Evolutionary conservation across 2,329 filamentous ascomycete genomes (phyloP).

Genomic region (Colletotrichum caudatum): DNA sequence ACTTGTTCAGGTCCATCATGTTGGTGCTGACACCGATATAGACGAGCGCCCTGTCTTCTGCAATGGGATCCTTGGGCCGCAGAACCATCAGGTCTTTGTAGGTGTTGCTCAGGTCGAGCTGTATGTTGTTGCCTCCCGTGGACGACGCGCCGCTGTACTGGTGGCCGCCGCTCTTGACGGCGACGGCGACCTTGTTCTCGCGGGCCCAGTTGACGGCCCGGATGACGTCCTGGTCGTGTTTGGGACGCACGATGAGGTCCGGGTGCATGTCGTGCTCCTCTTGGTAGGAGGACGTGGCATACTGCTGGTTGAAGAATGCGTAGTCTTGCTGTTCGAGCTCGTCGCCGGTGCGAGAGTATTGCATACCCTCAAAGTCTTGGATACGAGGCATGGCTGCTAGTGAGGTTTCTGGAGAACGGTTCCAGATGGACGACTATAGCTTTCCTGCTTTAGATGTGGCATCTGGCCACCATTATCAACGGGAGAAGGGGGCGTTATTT

Average conservation of each 20-base stretch:
- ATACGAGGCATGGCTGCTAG: conserved; percentile 24
- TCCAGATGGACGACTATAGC: neutral
- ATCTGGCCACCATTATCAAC: neutral
- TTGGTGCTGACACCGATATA: conserved; percentile 56
- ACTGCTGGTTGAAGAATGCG: conserved; percentile 50
- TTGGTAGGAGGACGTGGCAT: conserved; percentile 58
- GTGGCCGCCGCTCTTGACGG: conserved; percentile 61
- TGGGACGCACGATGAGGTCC: conserved; percentile 58
- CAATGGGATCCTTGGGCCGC: conserved; percentile 48
- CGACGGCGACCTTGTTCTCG: conserved; percentile 55
- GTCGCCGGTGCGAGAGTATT: conserved; percentile 27
- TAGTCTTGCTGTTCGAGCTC: conserved; percentile 26
- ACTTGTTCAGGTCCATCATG: conserved; percentile 58
- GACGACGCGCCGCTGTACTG: conserved; percentile 64
- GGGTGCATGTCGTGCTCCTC: conserved; percentile 58
- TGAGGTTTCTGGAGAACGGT: neutral
- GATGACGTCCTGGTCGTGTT: conserved; percentile 57
- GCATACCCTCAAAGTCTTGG: conserved; percentile 34
- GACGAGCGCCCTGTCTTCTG: conserved; percentile 52
- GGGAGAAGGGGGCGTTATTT: neutral
- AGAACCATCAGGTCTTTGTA: conserved; percentile 51
- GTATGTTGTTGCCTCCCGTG: conserved; percentile 58
- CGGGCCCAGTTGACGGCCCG: conserved; percentile 56
- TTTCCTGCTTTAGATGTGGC: neutral
- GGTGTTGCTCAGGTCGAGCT: conserved; percentile 57